Conservation (phyloP, 2,329 filamentous ascomycete genomes). For the Colletotrichum tanaceti region DNA sequence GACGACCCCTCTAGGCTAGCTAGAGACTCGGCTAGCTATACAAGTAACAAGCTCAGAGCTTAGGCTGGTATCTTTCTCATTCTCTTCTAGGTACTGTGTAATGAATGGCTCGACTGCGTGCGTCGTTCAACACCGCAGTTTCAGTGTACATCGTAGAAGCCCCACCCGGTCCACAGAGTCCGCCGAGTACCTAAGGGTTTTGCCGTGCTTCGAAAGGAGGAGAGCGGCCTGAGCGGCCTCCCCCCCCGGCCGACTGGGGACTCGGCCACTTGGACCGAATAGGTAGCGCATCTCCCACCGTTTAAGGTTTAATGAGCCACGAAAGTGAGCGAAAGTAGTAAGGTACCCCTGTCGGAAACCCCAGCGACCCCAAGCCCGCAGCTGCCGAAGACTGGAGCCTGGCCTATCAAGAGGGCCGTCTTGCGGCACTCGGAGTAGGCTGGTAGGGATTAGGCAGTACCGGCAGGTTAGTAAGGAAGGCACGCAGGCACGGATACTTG, state of each 20-base stretch:
- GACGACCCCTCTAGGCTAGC: background rate
- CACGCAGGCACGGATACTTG: too few species aligned
- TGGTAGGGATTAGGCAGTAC: background rate
- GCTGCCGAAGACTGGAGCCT: conserved; percentile 21
- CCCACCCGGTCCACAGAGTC: background rate
- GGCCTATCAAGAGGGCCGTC: background rate
- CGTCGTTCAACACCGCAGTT: background rate
- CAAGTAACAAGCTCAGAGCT: background rate
- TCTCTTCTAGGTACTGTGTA: too few species aligned
- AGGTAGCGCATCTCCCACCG: background rate
- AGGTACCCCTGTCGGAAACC: conserved; percentile 9
- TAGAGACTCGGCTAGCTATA: too few species aligned
- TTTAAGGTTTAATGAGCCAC: conserved; percentile 40
- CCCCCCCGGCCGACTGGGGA: background rate
- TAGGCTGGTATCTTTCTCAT: background rate
- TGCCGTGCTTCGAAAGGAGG: background rate
- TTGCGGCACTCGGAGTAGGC: too few species aligned
- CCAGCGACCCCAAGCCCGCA: conserved; percentile 21
- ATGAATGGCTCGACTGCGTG: background rate
- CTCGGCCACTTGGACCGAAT: conserved; percentile 1
- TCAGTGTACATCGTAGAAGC: background rate
- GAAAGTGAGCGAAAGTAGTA: background rate
- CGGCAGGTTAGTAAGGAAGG: too few species aligned
- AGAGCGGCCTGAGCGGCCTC: too few species aligned
- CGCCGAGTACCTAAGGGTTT: background rate